Evolutionary conservation across 371 early-diverging fungal species (phyloP), one percentile per base, ranked within the genome.

Genomic region (Mortierella sp.): DNA sequence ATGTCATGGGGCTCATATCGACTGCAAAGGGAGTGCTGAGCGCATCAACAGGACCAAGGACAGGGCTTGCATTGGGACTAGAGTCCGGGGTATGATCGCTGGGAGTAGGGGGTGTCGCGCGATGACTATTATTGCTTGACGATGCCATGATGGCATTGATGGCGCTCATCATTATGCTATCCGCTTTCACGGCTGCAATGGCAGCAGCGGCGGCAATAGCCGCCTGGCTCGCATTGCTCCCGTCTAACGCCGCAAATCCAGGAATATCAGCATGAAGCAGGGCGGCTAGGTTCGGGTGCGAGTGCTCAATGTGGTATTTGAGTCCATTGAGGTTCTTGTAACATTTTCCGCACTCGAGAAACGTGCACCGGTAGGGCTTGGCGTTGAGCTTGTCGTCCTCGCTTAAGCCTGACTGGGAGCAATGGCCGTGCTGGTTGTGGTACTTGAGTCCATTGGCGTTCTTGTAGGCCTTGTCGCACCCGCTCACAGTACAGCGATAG

Each of bases 311-410:
- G 75, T 97, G 97, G 80, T 97, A 97, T 81, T 97, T 96, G 65
- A 99, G 86, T 1, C 99, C 99, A 73, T 97, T 98, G 64, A 94
- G 82, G 83, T 99, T 99, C 86, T 99, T 99, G 88, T 99, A 99
- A 50, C 93, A 84, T 79, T 96, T 97, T 64, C 91, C 91, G 83
- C 99, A 98, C 26, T 90, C 91, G 42, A 88, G 86, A 57, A 94
- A 86, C 26, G 90, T 85, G 80, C 99, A 98, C 23, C 88, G 87
- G 81, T 91, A 96, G 15, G 97, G 97, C 73, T 95, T 97, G 43
- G 89, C 32, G 46, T 63, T 58, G 34, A 54, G 19, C 53, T 79
- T 78, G 56, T 80, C 82, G 41, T 75, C 85, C 17, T 79, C 83
- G 37, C 80, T 83, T 30, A 86, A 84, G 30, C 82, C 80, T 27